A percentile compares a stretch with the other conserved stretches of the same genome.
Evolutionary conservation across 23 red algal species (phyloP).

Genomic region (Gracilaria vermiculophylla): DNA sequence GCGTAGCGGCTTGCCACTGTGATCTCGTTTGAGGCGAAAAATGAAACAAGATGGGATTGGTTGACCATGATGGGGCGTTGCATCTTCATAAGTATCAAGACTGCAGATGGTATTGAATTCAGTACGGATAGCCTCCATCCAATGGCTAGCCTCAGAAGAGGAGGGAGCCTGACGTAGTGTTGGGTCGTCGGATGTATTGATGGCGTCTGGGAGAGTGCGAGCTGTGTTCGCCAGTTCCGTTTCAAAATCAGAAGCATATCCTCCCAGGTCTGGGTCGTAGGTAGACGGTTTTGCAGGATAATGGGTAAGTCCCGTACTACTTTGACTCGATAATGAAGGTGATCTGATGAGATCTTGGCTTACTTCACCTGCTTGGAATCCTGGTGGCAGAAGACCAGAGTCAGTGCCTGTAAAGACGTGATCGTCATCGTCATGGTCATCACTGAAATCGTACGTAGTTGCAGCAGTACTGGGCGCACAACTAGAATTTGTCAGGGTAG

Average conservation of each 20-base stretch:
- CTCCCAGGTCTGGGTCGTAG: no score
- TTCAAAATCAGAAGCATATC: background rate
- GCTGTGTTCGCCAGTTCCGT: background rate
- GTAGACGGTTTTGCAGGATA: no score
- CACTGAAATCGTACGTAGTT: no score
- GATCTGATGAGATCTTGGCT: no score
- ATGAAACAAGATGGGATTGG: conserved; percentile 19
- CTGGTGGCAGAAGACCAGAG: no score
- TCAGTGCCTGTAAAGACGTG: no score
- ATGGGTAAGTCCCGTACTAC: no score
- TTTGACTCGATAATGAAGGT: no score
- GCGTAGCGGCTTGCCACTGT: background rate
- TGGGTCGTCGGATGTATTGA: conserved; percentile 24
- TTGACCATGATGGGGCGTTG: background rate
- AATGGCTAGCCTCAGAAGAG: background rate
- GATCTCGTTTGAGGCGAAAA: conserved; percentile 31
- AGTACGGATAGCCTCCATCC: conserved; percentile 9
- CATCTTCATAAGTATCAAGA: background rate
- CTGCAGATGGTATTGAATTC: conserved; percentile 21
- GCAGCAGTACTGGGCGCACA: no score
- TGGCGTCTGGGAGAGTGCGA: background rate
- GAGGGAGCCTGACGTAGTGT: background rate
- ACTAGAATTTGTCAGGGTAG: no score
- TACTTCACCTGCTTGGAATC: no score
- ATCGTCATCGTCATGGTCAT: no score